A percentile compares a stretch with the other conserved stretches of the same genome.
These are phyloP conservation scores for Selenicereus undatus DNA, from an alignment of 148 eudicot genomes.

Conservation along the genomic window DNA sequence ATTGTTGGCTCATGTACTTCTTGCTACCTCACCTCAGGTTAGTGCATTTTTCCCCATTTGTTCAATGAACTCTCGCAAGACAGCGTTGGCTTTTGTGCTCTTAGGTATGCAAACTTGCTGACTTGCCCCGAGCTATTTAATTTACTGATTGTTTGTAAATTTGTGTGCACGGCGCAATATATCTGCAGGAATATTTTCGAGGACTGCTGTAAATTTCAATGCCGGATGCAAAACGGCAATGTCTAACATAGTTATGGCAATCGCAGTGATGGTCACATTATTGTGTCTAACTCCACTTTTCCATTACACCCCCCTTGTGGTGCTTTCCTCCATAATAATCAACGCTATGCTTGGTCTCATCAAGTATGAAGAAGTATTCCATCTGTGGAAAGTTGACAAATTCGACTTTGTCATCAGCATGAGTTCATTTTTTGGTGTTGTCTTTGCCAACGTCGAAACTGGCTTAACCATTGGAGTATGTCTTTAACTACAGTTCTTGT, in stretches of 20 bases:
- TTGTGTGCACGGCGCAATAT: background rate
- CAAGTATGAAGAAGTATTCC: constrained; percentile 43
- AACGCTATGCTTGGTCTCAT: constrained; percentile 61
- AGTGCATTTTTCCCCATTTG: too few relatives aligned
- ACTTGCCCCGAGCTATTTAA: too few relatives aligned
- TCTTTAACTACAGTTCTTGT: too few relatives aligned
- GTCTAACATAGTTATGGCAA: constrained; percentile 66
- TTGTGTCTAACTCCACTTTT: constrained; percentile 52
- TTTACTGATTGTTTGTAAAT: background rate
- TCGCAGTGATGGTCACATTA: constrained; percentile 52
- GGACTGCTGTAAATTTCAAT: constrained; percentile 63
- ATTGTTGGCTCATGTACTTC: constrained; percentile 68
- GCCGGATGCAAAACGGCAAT: constrained; percentile 58
- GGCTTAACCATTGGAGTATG: constrained; percentile 51
- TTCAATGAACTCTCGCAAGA: too few relatives aligned
- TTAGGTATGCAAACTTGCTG: too few relatives aligned
- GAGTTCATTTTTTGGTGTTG: constrained; percentile 47
- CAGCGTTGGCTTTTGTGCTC: too few relatives aligned
- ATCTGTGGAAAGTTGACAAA: constrained; percentile 60
- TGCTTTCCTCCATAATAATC: constrained; percentile 55
- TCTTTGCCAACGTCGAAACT: constrained; percentile 49
- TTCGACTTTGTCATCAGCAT: constrained; percentile 57
- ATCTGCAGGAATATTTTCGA: constrained; percentile 54
- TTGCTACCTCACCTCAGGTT: constrained; percentile 64
- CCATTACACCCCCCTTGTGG: constrained; percentile 59